Evolutionary conservation across 257 asterid species (phyloP).

Genomic region (Salvia miltiorrhiza): DNA sequence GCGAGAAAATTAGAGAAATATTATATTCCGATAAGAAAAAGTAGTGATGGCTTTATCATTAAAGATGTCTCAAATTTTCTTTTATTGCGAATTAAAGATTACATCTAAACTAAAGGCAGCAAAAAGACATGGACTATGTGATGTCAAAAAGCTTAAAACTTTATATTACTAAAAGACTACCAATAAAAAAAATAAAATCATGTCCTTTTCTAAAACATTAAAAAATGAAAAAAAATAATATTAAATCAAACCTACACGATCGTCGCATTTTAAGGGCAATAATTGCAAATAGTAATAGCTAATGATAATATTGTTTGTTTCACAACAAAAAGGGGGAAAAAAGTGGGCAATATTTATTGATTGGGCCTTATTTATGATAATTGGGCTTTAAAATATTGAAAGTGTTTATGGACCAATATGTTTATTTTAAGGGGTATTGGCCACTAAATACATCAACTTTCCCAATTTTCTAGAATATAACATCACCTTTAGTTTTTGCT

Average conservation of each 20-base stretch:
- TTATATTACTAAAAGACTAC: background rate
- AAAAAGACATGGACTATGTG: background rate
- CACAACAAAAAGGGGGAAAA: too few species aligned
- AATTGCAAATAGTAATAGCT: background rate
- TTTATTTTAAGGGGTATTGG: too few species aligned
- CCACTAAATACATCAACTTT: too few species aligned
- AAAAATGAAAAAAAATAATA: background rate
- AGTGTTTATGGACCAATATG: too few species aligned
- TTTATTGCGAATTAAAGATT: background rate
- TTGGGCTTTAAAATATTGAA: too few species aligned
- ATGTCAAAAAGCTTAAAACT: background rate
- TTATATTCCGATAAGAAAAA: background rate
- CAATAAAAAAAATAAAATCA: too few species aligned
- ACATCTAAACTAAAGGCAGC: background rate
- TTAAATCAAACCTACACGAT: background rate
- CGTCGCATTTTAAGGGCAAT: background rate
- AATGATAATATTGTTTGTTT: background rate
- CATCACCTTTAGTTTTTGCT: too few species aligned
- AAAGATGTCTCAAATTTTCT: background rate
- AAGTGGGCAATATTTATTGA: too few species aligned
- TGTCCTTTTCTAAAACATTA: background rate
- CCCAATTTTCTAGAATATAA: too few species aligned
- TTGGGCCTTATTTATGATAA: too few species aligned
- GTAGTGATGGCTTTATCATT: background rate
- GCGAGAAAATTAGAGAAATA: background rate